Percentiles rank a stretch among this genome's conserved stretches.
Conservation (phyloP, 2,329 filamentous ascomycete species). For the Paramyrothecium roridum region DNA sequence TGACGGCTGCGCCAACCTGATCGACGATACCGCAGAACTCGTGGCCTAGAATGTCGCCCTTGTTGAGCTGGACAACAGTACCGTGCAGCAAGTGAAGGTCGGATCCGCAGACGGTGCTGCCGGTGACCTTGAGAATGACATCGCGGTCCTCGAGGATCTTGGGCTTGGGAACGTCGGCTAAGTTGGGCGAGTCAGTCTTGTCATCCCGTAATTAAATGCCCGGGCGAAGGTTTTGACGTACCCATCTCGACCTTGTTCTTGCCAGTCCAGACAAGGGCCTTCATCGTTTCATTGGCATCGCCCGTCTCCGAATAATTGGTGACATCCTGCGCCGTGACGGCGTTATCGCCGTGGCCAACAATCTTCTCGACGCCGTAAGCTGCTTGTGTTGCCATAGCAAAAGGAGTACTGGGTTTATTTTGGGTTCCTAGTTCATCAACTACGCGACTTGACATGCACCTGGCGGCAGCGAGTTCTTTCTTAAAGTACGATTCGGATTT, state of each 20-base stretch:
- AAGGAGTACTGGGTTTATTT: too few species aligned
- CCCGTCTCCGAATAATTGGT: slow-evolving; percentile 50
- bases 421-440: too few species aligned
- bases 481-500: background rate
- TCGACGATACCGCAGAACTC: slow-evolving; percentile 58
- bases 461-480: background rate
- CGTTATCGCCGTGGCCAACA: slow-evolving; percentile 65
- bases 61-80: slow-evolving; percentile 53
- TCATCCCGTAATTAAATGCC: background rate
- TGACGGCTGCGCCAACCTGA: slow-evolving; percentile 52
- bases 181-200: background rate
- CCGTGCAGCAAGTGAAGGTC: slow-evolving; percentile 58
- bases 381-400: slow-evolving; percentile 44
- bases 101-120: slow-evolving; percentile 56
- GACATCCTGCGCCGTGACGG: slow-evolving; percentile 66
- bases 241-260: slow-evolving; percentile 73
- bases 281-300: slow-evolving; percentile 64
- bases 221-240: slow-evolving; percentile 23
- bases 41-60: slow-evolving; percentile 66
- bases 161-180: slow-evolving; percentile 65
- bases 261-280: slow-evolving; percentile 77
- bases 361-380: slow-evolving; percentile 64
- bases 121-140: slow-evolving; percentile 76
- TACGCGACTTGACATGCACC: too few species aligned
- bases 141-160: slow-evolving; percentile 70